Evolutionary conservation across 2,329 filamentous ascomycete genomes (phyloP), one percentile per base, ranked within the genome.

Genomic region (Ceratocystis cubensis): DNA sequence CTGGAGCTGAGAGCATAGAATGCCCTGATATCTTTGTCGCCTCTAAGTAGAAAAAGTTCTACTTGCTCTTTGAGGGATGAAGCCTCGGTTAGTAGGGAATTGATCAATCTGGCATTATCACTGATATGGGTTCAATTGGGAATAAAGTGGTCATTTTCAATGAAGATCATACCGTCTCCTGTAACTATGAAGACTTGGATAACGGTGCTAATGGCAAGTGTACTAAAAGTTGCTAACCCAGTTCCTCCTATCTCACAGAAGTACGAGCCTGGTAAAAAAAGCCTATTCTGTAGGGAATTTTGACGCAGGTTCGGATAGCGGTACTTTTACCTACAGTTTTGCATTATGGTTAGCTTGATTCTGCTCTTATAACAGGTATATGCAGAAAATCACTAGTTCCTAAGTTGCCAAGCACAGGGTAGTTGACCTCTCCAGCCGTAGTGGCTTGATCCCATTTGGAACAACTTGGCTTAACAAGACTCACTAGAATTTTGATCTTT

Each of bases 1-100:
- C 89, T 88, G 0, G 84, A 84, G 57, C 92, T 92, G 68, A 91
- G 87, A 0, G 82, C 78, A 61, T 89, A 91, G 72, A 92, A 90
- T 0, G 79, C 79, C 70, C 92, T 88, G 88, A 93, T 92, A 69
- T 88, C 79, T 70, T 84, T 85, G 62, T 79, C 79, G 73, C 92
- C 92, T 0, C 89, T 88, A 0, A 88, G 88, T 2, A 93, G 76
- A 0, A 92, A 78, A 65, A 92, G 88, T 0, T 86, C 83, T 0
- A 92, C 74, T 70, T 88, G 88, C 0, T 88, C 88, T 0, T 79
- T 81, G 0, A 84, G 77, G 64, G 90, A 89, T 70, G 92, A 88
- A 0, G 91, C 82, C 70, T 91, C 87, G 0, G 86, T 80, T 0
- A 93, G 80, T 0, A 93, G 76, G 68, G 81, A 89, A 69, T 93